These are phyloP conservation scores for Naematelia encephala DNA, from an alignment of 768 basidiomycete species.

Conservation along the genomic window DNA sequence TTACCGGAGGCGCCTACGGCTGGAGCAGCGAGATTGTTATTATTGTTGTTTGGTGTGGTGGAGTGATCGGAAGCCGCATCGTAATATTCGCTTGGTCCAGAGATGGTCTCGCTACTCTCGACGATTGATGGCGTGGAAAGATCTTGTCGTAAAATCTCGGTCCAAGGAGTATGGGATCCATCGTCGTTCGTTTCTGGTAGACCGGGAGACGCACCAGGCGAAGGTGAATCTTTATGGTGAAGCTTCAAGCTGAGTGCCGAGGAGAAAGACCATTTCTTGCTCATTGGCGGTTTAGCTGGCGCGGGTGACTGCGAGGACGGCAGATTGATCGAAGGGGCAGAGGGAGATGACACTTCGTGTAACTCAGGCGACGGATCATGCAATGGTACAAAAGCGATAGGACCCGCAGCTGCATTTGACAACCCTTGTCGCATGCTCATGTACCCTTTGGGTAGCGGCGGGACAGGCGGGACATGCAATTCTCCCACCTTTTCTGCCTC, in stretches of 20 bases:
- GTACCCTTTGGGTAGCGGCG: conserved; percentile 47
- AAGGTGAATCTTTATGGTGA: conserved; percentile 16
- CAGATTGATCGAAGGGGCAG: conserved; percentile 8
- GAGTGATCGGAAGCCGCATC: not conserved
- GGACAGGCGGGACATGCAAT: conserved; percentile 44
- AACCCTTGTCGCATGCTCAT: conserved; percentile 38
- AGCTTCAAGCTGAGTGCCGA: conserved; percentile 45
- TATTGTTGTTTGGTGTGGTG: not conserved
- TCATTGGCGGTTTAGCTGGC: conserved; percentile 20
- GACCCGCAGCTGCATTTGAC: conserved; percentile 10
- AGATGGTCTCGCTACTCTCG: conserved; percentile 3
- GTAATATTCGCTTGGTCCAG: not conserved
- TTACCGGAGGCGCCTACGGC: conserved; percentile 16
- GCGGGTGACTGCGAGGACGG: conserved; percentile 2
- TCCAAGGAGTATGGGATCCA: conserved; percentile 32
- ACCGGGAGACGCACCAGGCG: conserved; percentile 40
- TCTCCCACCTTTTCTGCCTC: conserved; percentile 22
- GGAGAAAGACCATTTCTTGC: conserved; percentile 51
- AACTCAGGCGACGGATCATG: conserved; percentile 2
- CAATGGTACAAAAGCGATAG: conserved; percentile 13
- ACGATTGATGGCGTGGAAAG: conserved; percentile 20
- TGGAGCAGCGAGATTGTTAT: conserved; percentile 10
- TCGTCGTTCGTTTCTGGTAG: conserved; percentile 27
- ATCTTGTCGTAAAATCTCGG: conserved; percentile 29
- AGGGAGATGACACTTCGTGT: conserved; percentile 5